Conservation (phyloP, 768 basidiomycete species). For the Tulasnella sp. region DNA sequence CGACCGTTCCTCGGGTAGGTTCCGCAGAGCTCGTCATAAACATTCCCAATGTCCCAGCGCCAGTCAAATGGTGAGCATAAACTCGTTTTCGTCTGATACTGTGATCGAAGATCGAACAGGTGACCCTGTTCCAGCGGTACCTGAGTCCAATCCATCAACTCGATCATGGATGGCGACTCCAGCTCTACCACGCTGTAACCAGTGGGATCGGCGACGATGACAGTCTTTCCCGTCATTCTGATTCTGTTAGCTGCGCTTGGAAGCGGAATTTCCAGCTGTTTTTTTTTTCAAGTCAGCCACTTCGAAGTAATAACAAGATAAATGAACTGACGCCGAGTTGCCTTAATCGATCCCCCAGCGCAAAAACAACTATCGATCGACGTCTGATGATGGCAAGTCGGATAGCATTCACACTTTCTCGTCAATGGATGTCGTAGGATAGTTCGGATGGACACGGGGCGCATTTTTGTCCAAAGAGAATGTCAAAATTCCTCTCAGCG, state of each 20-base stretch:
- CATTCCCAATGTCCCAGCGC: conserved; percentile 64
- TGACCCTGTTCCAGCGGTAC: conserved; percentile 29
- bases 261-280: too few species aligned
- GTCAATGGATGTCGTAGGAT: conserved; percentile 25
- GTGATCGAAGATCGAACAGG: conserved; percentile 57
- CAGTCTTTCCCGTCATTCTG: too few species aligned
- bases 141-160: conserved; percentile 70
- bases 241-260: too few species aligned
- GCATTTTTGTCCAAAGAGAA: conserved; percentile 65
- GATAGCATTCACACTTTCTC: conserved; percentile 36
- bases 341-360: conserved; percentile 47
- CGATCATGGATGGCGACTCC: too few species aligned
- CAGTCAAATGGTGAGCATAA: conserved; percentile 77
- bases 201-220: too few species aligned
- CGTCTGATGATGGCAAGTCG: conserved; percentile 67
- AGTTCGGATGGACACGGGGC: not conserved
- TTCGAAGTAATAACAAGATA: too few species aligned
- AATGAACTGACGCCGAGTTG: too few species aligned
- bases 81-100: conserved; percentile 64
- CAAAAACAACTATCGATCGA: conserved; percentile 46
- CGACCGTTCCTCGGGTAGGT: conserved; percentile 77
- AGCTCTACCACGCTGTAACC: too few species aligned
- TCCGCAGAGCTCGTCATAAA: conserved; percentile 79
- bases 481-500: conserved; percentile 65
- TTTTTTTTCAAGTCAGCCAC: too few species aligned